A percentile compares a stretch with the other conserved stretches of the same genome.
phyloP scores from a whole-genome alignment of 139 green algal genomes.

The Eudorina sp. region DNA sequence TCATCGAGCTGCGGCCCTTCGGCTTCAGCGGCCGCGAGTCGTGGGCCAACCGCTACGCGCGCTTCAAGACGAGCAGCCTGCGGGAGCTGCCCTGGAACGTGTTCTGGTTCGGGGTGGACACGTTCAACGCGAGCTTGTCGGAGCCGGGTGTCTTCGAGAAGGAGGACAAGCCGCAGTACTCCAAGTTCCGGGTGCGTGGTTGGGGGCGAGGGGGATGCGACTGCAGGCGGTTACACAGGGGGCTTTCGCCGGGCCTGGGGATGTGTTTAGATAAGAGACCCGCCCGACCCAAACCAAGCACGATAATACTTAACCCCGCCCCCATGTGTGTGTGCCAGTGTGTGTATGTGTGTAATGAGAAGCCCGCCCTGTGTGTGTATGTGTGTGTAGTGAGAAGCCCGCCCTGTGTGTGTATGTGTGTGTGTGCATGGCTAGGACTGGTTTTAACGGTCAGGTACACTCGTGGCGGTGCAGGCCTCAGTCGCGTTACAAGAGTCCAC shows the following conservation, averaged over 20 bases:
- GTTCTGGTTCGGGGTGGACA: conserved; percentile 43
- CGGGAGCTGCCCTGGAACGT: conserved; percentile 5
- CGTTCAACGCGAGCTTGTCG: conserved; percentile 20
- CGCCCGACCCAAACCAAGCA: too few species aligned
- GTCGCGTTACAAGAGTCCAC: too few species aligned
- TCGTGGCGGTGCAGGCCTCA: too few species aligned
- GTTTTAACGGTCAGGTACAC: too few species aligned
- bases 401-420: too few species aligned
- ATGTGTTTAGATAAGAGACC: too few species aligned
- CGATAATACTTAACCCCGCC: too few species aligned
- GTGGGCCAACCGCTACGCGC: conserved; percentile 45
- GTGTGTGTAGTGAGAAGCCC: too few species aligned
- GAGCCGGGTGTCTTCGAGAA: conserved; percentile 35
- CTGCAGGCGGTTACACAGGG: not conserved
- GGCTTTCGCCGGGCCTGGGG: not conserved
- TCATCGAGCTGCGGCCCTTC: conserved; percentile 35
- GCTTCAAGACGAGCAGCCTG: conserved; percentile 39
- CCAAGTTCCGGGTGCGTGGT: conserved; percentile 19
- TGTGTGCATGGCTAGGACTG: too few species aligned
- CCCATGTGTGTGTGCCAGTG: too few species aligned
- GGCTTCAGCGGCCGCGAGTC: conserved; percentile 42
- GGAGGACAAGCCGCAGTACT: conserved; percentile 40
- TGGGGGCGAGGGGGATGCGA: not conserved
- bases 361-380: too few species aligned
- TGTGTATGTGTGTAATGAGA: too few species aligned